Conservation (phyloP, 2,329 filamentous ascomycete genomes). For the Colletotrichum sansevieriae region DNA sequence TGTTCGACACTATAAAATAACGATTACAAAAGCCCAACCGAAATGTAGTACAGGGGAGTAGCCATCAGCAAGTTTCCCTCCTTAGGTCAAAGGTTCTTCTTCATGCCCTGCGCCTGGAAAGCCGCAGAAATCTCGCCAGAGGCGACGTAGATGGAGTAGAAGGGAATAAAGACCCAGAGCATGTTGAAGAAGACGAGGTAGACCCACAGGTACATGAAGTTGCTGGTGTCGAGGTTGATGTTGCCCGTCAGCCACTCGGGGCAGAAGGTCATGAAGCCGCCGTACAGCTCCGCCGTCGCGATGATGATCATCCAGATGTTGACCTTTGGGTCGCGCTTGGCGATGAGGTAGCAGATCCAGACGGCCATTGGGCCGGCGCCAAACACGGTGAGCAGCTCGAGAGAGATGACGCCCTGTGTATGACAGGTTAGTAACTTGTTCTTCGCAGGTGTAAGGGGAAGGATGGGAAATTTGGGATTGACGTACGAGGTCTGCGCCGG, state of each 20-base stretch:
- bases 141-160: constrained; percentile 70
- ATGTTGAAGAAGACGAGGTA: constrained; percentile 78
- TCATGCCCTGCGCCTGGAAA: constrained; percentile 54
- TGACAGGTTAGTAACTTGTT: neutral
- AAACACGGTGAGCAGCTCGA: constrained; percentile 76
- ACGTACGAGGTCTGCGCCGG: constrained; percentile 69
- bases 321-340: constrained; percentile 65
- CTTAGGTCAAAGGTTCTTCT: constrained; percentile 46
- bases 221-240: constrained; percentile 72
- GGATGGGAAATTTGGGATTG: too few relatives aligned
- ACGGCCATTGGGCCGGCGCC: constrained; percentile 71
- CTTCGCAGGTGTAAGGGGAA: neutral
- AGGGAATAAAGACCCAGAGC: constrained; percentile 74
- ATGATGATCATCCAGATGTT: constrained; percentile 75
- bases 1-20: too few relatives aligned
- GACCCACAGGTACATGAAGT: constrained; percentile 77
- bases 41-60: too few relatives aligned
- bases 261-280: constrained; percentile 79
- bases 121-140: constrained; percentile 68
- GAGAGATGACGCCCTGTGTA: constrained; percentile 67
- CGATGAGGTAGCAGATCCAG: constrained; percentile 72
- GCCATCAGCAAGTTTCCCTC: too few relatives aligned
- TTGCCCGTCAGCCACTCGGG: constrained; percentile 76
- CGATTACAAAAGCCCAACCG: too few relatives aligned
- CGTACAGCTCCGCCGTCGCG: constrained; percentile 76